Evolutionary conservation across 2,329 filamentous ascomycete species (phyloP), one percentile per base, ranked within the genome.

Genomic region (Pseudocercospora pini-densiflorae): DNA sequence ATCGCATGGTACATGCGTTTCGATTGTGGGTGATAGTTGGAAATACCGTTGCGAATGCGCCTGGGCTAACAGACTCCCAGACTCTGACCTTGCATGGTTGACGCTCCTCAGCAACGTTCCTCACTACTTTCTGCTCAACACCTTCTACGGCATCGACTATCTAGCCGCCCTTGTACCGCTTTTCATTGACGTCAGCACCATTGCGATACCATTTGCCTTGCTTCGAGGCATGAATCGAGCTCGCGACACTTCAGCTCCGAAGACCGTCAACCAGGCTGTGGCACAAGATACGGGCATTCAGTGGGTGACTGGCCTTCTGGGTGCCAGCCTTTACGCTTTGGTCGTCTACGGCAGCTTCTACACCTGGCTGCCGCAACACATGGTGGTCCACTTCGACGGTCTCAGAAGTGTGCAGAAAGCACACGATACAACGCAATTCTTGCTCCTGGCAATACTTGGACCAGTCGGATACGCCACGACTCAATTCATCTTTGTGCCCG

Each of bases 401-500:
- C 85, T 97, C 61, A 85, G 86, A 6, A 90, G 88, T 31, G 83
- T 97, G 58, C 85, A 87, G 68, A 84, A 86, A 12, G 91, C 89
- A 2, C 88, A 94, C 76, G 81, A 85, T 23, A 86, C 90, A 10
- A 86, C 86, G 1, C 87, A 80, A 5, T 54, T 76, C 23, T 67
- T 74, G 7, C 72, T 84, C 10, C 57, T 88, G 43, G 78, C 86
- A 47, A 83, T 86, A 8, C 83, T 92, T 57, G 79, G 93, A 3
- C 88, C 90, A 0, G 84, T 92, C 19, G 94, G 93, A 2, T 82
- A 88, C 68, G 91, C 92, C 0, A 89, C 90, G 4, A 88, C 88
- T 68, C 86, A 87, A 54, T 94, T 96, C 77, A 87, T 97, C 71
- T 96, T 97, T 77, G 87, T 88, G 45, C 89, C 90, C 1, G 86